Evolutionary conservation across 495 filamentous ascomycete genomes (phyloP), one percentile per base, ranked within the genome.

Genomic region (Diplogelasinospora grovesii): DNA sequence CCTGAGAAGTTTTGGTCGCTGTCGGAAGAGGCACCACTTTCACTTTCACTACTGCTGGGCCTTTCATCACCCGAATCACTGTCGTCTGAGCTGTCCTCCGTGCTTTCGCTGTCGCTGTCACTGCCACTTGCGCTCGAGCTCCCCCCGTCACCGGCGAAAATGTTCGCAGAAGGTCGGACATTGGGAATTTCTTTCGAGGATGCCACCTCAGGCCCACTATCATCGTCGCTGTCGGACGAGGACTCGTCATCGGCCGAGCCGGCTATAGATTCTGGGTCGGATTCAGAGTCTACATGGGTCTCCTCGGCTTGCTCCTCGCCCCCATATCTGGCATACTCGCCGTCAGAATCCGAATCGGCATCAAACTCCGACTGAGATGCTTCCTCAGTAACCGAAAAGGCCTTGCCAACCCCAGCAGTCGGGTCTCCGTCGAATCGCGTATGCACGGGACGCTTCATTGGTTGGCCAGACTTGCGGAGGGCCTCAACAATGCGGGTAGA

Each of bases 401-500:
- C 11, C 26, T 50, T n/a, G 41, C 10, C 36, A 3, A 15, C 24
- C 8, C 20, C 14, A 3, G 24, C 14, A 8, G 21, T 20, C 26
- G 25, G 36, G 16, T 52, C 32, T 2, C 58, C 56, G 13, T 64
- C 64, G 14, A 60, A 61, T 16, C 53, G 53, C 8, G 45, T 60
- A 27, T 60, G 57, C 1, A 65, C 52, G 9, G 54, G 61, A 3
- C 46, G 24, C 46, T 63, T 47, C 30, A 52, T 52, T 42, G 47
- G 29, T 40, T 52, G 44, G 25, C 56, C 59, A 0, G 46, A 44
- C 36, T 49, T 49, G 15, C 52, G 49, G 28, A 57, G 57, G 2
- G 43, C 28, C 13, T 53, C 52, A 9, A 50, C 66, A 57, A 68
- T 68, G 22, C 63, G 54, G 8, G 36, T 41, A 11, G 65, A 41